A percentile compares a stretch with the other conserved stretches of the same genome.
Conservation (phyloP, 2,329 filamentous ascomycete species). For the Ramularia endophylla region DNA sequence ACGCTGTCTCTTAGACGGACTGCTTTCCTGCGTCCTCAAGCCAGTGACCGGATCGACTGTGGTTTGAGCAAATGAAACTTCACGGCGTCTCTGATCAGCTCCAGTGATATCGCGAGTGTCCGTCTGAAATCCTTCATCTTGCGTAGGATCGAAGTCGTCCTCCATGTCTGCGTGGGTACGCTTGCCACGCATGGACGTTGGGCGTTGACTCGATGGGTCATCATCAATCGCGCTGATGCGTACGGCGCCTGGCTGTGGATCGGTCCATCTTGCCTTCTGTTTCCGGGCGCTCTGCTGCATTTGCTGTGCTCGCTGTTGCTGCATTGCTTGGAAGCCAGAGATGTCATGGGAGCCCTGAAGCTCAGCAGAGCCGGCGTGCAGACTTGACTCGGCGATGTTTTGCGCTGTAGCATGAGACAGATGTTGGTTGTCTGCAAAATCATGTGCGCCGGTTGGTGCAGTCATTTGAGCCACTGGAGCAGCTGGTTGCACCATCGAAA, state of each 20-base stretch:
- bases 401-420: no score
- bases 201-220: slow-evolving; percentile 1
- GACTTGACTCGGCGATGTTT: no score
- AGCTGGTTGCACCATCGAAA: slow-evolving; percentile 11
- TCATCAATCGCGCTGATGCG: slow-evolving; percentile 8
- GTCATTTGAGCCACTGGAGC: slow-evolving; percentile 15
- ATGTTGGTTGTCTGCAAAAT: slow-evolving; percentile 9
- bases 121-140: slow-evolving; percentile 42
- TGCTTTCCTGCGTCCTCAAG: neutral
- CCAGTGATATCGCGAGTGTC: slow-evolving; percentile 29
- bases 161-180: slow-evolving; percentile 25
- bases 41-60: slow-evolving; percentile 5
- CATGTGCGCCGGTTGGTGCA: slow-evolving; percentile 1
- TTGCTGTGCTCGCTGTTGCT: neutral
- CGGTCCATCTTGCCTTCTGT: slow-evolving; percentile 10
- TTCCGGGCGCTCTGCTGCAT: neutral
- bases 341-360: neutral
- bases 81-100: slow-evolving; percentile 31
- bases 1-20: slow-evolving; percentile 21
- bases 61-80: slow-evolving; percentile 25
- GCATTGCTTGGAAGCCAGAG: slow-evolving; percentile 1
- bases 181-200: slow-evolving; percentile 10
- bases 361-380: no score
- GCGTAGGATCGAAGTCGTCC: slow-evolving; percentile 26
- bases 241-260: slow-evolving; percentile 24